Base-by-base conservation (phyloP, 352 stramenopile species). In the Peronosclerospora sorghi region DNA sequence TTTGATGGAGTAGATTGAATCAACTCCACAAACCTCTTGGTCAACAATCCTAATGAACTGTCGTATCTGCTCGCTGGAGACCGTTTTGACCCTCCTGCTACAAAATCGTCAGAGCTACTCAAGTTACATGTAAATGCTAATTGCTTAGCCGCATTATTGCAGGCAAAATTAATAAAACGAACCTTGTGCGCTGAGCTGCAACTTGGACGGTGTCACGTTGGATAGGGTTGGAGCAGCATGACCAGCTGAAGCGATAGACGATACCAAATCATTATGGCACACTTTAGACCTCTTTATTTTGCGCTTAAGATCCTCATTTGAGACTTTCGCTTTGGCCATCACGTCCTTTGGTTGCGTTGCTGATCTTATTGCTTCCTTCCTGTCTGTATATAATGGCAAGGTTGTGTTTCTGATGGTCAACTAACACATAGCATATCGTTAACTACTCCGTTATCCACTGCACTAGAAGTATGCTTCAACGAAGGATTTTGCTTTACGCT, bases 21-120 rank as follows among this genome's bases (percentile, higher is more conserved):
- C 32, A 98, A 68, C 28, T 96, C 79, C 17, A 98, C 87, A 65
- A 98, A 98, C 50, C 96, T 96, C 52, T 97, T 97, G 1, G 95
- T 98, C 21, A 98, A 66, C 24, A 97, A 40, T 3, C 93, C 93
- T 10, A 98, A 72, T 4, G 92, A 97, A 38, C 84, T 97, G 69
- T 98, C 94, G 54, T 96, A 98, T 62, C 94, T 71, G 21, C 80
- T 92, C 4, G 68, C 82, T 17, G 78, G 69, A 18, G 81, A 87
- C 19, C 70, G 69, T 49, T 85, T 86, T 4, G 62, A 54, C 2
- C 26, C 40, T 53, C 15, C 48, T 55, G 35, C 15, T 39, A 21
- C 34, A 38, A 40, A 39, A 18, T 15, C 21, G 21, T 26, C 21
- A 26, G 21, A 26, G 4, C 21, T 26, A 26, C 21, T 26, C 21